Evolutionary conservation across 352 stramenopile genomes (phyloP), one percentile per base, ranked within the genome.

Genomic region (Phytophthora chlamydospora): DNA sequence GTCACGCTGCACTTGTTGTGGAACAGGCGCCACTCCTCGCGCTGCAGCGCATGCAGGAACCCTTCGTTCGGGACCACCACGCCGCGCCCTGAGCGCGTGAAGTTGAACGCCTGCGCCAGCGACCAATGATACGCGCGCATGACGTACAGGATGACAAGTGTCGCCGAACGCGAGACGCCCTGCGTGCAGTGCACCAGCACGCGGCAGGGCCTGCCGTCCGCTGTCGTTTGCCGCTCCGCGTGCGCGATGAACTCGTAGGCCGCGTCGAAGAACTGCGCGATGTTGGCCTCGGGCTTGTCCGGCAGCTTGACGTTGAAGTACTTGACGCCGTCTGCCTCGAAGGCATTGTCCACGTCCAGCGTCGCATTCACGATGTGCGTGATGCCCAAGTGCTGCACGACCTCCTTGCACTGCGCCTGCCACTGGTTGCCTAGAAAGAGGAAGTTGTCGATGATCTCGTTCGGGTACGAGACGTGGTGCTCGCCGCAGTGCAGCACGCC

Each of bases 391-490:
- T 88, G 67, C 33, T 66, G 45, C 14, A 92, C 58, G 2, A 92
- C 73, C 34, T 82, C 59, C 17, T 71, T 59, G 6, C 64, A 88
- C 44, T 75, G 68, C 24, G 83, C 83, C 32, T 92, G 83, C 80
- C 80, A 90, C 76, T 85, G 85, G 52, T 90, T 92, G 24, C 83
- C 83, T 14, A 92, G 65, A 50, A 85, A 92, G 32, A 92, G 57
- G 29, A 90, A 87, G 36, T 70, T 65, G 12, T 79, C 66, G 39
- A 88, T 24, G 52, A 92, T 83, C 39, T 92, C 83, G 51, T 88
- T 89, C n/a, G 83, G 83, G 36, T 88, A 92, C 19, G 68, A 79
- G 46, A 89, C 68, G n/a, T 76, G 68, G 50, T 79, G 49, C 35
- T 43, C 8, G 6, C 74, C 66, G 4, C 67, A 62, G 32, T 79